Percentiles rank a stretch among this genome's conserved stretches.
phyloP scores from a whole-genome alignment of 2,329 filamentous ascomycete genomes.

The Verticillium albo-atrum region DNA sequence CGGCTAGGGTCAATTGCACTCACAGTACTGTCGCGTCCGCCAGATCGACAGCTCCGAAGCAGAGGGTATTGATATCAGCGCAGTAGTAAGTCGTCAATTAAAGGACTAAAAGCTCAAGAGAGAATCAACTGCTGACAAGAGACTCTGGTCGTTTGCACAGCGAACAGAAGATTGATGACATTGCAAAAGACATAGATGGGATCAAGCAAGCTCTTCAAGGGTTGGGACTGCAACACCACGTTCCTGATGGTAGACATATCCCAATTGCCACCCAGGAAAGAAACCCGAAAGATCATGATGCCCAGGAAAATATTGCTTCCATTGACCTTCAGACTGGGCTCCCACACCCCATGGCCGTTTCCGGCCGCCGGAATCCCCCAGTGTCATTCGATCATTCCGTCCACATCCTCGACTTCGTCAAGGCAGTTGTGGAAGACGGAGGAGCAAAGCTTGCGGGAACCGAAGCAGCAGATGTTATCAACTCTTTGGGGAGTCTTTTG shows the following conservation, averaged over 20 bases:
- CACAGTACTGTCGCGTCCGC: constrained; percentile 22
- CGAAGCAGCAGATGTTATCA: background rate
- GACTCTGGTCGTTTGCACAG: constrained; percentile 11
- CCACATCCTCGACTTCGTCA: constrained; percentile 28
- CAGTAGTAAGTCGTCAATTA: constrained; percentile 33
- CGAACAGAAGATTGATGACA: constrained; percentile 31
- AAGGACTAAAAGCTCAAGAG: too few species aligned
- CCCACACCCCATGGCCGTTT: background rate
- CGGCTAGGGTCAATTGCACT: constrained; percentile 25
- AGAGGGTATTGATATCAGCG: constrained; percentile 29
- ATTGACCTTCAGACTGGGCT: background rate
- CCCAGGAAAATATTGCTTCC: too few species aligned
- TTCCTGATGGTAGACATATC: background rate
- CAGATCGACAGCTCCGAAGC: constrained; percentile 16
- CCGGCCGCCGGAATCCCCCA: too few species aligned
- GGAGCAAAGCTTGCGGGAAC: constrained; percentile 1
- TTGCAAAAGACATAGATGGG: constrained; percentile 24
- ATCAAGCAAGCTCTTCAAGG: constrained; percentile 22
- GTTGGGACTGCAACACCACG: background rate
- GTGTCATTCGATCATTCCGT: constrained; percentile 23
- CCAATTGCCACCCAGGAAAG: too few species aligned
- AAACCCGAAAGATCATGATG: background rate
- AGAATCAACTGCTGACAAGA: too few species aligned
- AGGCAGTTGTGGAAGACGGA: background rate
- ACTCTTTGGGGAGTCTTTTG: background rate